Base-by-base conservation (phyloP, 179 eudicot species). In the Actinidia polygama region DNA sequence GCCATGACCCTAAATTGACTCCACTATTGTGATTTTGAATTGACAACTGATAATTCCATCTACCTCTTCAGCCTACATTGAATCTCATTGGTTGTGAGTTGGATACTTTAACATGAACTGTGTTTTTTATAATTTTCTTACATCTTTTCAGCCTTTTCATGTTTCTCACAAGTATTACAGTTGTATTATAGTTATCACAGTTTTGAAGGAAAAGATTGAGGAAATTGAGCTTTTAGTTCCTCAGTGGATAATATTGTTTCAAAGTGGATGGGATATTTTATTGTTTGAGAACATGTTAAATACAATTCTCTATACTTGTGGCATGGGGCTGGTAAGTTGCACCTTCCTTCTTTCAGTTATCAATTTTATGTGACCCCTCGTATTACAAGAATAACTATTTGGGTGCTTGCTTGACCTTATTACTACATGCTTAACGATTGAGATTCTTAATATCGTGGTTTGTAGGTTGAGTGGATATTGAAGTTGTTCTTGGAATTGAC, bases 221-320 rank as follows among this genome's bases (percentile, higher is more conserved):
- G 99, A 97, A 87, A 84, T 97, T 82, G 95, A 95, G 74, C 98
- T 97, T 84, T 98, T 98, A 59, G 94, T 96, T 83, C 85, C 91
- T 50, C 86, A 95, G 99, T 97, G 66, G 99, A 97, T 90, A 84
- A 95, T 11, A 97, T 96, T 73, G 89, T 96, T 77, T 96, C 99
- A 44, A 98, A 96, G 84, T 96, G 99, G 99, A 96, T 96, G 99
- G 99, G 99, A 62, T 96, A 96, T 96, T 84, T 82, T 96, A 61
- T 84, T 96, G 85, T 96, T 93, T 77, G 99, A 96, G 85, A 96
- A 96, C 58, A 96, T 96, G 99, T 79, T 96, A 77, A 88, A 95
- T 86, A 92, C 99, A 51, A 98, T 96, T 44, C 95, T 96, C 26
- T 96, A 92, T 86, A 98, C 99, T 82, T 98, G 99, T 84, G 97